Evolutionary conservation across 2,329 filamentous ascomycete genomes (phyloP), one percentile per base, ranked within the genome.

Genomic region (Nothophoma quercina): DNA sequence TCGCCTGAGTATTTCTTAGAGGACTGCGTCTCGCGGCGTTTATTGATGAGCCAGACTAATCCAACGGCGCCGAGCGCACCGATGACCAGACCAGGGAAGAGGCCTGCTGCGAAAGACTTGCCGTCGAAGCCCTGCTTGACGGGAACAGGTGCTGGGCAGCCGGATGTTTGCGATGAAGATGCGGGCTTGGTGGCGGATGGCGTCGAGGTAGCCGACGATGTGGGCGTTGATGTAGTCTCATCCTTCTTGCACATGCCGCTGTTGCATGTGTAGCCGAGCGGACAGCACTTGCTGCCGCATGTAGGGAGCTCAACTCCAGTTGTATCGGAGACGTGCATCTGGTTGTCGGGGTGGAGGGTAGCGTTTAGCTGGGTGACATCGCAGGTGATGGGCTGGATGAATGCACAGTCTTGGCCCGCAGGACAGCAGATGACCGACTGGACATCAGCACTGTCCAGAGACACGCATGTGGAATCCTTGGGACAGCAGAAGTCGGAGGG

Each of bases 351-450:
- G 57, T 85, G 75, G 15, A 75, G 60, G 7, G 74, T 79, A 2
- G 84, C 79, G 62, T 91, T 83, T 67, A 91, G 86, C 35, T 82
- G 77, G 6, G 69, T 70, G 48, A 87, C 65, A 58, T 89, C 82
- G 78, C 89, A 92, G 30, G 80, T 80, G 55, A 91, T 86, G 23
- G 87, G 79, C 59, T 79, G 67, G 62, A 93, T 88, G 39, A 71
- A 78, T n/a, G 74, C 62, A 75, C 89, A 93, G 63, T 79, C 78
- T 28, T 60, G 55, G 28, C 80, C 83, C 1, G 71, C 59, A 1
- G 88, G 88, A 68, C 89, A 93, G 77, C 89, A 93, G 40, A 92
- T 77, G 12, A 87, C 80, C 0, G 88, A 89, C 5, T 87, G 87
- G 35, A 79, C 76, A n/a, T 77, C 83, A 9, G 87, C 87, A 36